Base-by-base conservation (phyloP, 2,329 filamentous ascomycete species). In the Alternaria gaisen region DNA sequence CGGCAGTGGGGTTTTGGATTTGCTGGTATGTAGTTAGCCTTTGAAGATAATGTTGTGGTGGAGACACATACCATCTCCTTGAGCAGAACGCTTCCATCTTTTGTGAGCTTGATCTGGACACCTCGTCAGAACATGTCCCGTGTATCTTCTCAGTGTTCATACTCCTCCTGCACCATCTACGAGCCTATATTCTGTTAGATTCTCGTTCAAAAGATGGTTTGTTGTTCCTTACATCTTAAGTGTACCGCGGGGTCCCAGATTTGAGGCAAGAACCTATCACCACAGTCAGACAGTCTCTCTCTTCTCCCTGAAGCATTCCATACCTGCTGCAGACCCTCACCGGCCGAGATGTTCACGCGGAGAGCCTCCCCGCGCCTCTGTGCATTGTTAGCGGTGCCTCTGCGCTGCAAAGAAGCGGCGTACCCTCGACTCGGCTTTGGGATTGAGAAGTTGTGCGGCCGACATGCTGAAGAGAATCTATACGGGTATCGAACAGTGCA, bases 1-100 rank as follows among this genome's bases (percentile, higher is more conserved):
- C 95, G 68, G 95, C 95, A 36, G 95, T 99, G 28, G 95, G 95
- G 81, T 98, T 98, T 83, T 97, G 94, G 79, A 98, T 98, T 88
- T 98, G 94, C 84, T 86, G 61, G 10, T 28, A 24, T 24, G 18
- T 10, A 28, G 58, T 72, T 58, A 72, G 67, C 51, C 20, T 38
- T 44, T 48, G 32, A 28, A 28, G 26, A n/a, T 40, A n/a, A 14
- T 43, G 10, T 20, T 34, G 28, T 6, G 18, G 24, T 28, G 51
- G 61, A 26, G 56, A 66, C 42, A 76, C 81, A 56, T 72, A 87
- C 82, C 87, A 90, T 90, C 77, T 90, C 87, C 73, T 86, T 86
- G 72, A 90, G 75, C 68, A 90, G 84, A 63, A 98, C 94, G 76
- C 97, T 97, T 78, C 95, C 95, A 83, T 99, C 95, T 82, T 99